A percentile compares a stretch with the other conserved stretches of the same genome.
These are phyloP conservation scores for Jimgerdemannia flammicorona DNA, from an alignment of 192 early-diverging fungal genomes.

Conservation along the genomic window DNA sequence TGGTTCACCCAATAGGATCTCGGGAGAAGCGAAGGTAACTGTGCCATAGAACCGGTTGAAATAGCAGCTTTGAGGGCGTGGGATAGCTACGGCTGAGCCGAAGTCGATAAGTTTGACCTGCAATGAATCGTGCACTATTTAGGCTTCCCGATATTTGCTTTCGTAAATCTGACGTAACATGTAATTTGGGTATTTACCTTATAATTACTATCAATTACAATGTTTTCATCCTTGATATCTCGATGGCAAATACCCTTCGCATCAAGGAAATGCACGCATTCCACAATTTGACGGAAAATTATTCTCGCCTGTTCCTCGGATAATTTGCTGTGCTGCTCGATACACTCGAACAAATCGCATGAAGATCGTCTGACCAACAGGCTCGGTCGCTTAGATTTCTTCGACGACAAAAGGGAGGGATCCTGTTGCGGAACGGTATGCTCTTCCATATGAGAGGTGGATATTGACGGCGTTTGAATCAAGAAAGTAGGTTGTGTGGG, in stretches of 20 bases:
- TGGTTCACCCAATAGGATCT: slow-evolving; percentile 54
- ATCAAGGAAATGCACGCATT: slow-evolving; percentile 63
- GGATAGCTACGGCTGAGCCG: slow-evolving; percentile 55
- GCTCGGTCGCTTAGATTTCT: neutral
- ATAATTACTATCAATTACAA: slow-evolving; percentile 37
- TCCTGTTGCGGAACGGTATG: neutral
- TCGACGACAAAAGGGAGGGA: neutral
- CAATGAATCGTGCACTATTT: neutral
- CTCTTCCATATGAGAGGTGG: neutral
- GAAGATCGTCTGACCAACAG: slow-evolving; percentile 49
- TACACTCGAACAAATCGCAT: slow-evolving; percentile 74
- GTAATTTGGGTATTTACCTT: slow-evolving; percentile 9
- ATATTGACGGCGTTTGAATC: neutral
- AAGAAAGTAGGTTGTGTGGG: neutral
- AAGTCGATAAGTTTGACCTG: slow-evolving; percentile 68
- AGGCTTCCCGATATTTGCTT: neutral
- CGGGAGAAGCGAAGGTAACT: slow-evolving; percentile 63
- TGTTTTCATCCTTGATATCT: slow-evolving; percentile 80
- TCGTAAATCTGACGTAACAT: neutral
- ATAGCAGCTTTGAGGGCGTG: slow-evolving; percentile 27
- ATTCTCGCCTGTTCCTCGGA: slow-evolving; percentile 56
- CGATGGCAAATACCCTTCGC: slow-evolving; percentile 64
- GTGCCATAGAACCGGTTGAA: slow-evolving; percentile 63
- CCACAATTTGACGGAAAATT: slow-evolving; percentile 69
- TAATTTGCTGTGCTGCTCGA: slow-evolving; percentile 63